Evolutionary conservation across 2,329 filamentous ascomycete species (phyloP).

Genomic region (Gaeumannomyces sp.): DNA sequence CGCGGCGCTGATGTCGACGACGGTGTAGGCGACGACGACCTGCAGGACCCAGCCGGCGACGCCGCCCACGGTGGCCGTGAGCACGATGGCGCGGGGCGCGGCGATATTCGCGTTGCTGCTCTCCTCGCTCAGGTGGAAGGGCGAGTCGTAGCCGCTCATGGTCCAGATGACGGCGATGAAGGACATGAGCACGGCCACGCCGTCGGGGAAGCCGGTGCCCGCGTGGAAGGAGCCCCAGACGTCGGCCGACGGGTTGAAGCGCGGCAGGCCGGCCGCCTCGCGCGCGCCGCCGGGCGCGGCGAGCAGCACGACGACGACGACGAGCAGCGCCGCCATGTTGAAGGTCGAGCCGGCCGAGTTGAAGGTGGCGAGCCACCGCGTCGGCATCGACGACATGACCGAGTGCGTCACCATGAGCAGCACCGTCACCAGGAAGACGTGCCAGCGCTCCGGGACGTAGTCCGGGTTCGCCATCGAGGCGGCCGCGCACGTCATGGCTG

Average conservation of each 20-base stretch:
- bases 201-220: conserved; percentile 51
- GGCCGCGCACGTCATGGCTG: conserved; percentile 30
- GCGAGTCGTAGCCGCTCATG: conserved; percentile 48
- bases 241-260: conserved; percentile 29
- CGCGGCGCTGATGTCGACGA: conserved; percentile 48
- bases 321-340: conserved; percentile 45
- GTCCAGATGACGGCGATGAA: conserved; percentile 64
- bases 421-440: conserved; percentile 52
- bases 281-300: conserved; percentile 52
- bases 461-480: conserved; percentile 29
- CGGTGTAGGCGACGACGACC: conserved; percentile 49
- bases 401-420: conserved; percentile 48
- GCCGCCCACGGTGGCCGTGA: conserved; percentile 47
- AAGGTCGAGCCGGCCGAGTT: conserved; percentile 51
- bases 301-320: conserved; percentile 48
- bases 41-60: conserved; percentile 54
- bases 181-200: conserved; percentile 61
- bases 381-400: conserved; percentile 51
- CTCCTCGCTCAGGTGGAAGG: conserved; percentile 52
- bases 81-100: conserved; percentile 51
- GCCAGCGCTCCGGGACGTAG: conserved; percentile 34
- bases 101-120: conserved; percentile 50
- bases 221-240: conserved; percentile 37
- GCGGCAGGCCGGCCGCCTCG: conserved; percentile 45
- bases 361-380: conserved; percentile 43